These are phyloP conservation scores for Coleophoma eucalyptorum DNA, from an alignment of 2,329 filamentous ascomycete species.

Conservation along the genomic window DNA sequence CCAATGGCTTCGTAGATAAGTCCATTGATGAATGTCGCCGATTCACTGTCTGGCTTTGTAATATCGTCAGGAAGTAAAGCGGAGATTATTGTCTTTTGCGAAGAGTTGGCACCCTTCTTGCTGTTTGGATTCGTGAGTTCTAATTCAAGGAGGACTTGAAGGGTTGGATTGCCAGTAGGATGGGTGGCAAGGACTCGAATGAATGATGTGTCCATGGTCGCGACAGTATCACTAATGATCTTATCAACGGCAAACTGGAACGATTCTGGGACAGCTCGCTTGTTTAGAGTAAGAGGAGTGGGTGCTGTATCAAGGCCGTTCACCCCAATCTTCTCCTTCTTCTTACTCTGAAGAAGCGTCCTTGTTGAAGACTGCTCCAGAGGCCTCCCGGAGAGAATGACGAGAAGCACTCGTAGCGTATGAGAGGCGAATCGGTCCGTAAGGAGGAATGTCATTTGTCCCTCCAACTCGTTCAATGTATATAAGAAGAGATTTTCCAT, in stretches of 20 bases:
- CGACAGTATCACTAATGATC: constrained; percentile 73
- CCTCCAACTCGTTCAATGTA: constrained; percentile 84
- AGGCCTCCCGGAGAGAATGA: constrained; percentile 81
- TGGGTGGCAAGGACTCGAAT: constrained; percentile 83
- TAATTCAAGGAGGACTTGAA: constrained; percentile 86
- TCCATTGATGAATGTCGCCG: constrained; percentile 77
- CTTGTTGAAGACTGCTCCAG: constrained; percentile 66
- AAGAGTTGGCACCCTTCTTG: constrained; percentile 53
- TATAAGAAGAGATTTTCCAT: constrained; percentile 85
- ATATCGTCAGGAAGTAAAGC: constrained; percentile 78
- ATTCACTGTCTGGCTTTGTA: constrained; percentile 67
- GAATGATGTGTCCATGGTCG: constrained; percentile 72
- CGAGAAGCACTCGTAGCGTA: constrained; percentile 77
- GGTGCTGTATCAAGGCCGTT: constrained; percentile 45
- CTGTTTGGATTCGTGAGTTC: constrained; percentile 75
- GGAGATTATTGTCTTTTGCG: constrained; percentile 58
- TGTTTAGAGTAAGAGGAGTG: constrained; percentile 40
- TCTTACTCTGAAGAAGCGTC: constrained; percentile 83
- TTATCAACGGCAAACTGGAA: constrained; percentile 77
- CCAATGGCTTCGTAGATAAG: constrained; percentile 89
- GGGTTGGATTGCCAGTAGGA: constrained; percentile 83
- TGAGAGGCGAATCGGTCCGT: constrained; percentile 86
- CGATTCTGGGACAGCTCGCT: constrained; percentile 67
- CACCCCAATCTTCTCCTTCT: constrained; percentile 78
- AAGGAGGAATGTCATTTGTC: constrained; percentile 75